phyloP scores from a whole-genome alignment of 306 rosid species.

The Albizia julibrissin region DNA sequence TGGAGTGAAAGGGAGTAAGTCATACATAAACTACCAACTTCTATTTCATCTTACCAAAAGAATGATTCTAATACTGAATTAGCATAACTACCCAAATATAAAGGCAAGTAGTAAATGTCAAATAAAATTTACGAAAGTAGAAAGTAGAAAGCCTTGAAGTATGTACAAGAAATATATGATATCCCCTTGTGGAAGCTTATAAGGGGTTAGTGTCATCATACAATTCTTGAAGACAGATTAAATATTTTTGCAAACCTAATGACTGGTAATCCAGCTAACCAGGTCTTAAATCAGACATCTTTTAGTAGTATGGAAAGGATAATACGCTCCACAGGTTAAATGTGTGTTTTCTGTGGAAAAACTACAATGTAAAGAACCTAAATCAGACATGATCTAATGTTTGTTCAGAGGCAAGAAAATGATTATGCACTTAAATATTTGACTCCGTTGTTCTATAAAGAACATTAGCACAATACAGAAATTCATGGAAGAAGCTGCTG shows the following conservation, averaged over 20 bases:
- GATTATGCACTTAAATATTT: background rate
- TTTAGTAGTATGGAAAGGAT: background rate
- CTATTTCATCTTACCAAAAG: no score
- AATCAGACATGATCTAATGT: background rate
- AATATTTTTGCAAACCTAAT: constrained; percentile 8
- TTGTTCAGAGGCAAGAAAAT: background rate
- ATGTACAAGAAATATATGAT: background rate
- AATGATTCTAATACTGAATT: no score
- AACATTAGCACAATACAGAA: background rate
- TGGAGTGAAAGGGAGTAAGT: background rate
- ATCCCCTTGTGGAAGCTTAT: background rate
- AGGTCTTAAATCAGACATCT: constrained; percentile 17
- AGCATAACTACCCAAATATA: background rate
- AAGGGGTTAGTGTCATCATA: background rate
- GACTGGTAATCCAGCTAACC: constrained; percentile 6
- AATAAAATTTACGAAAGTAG: background rate
- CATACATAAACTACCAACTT: background rate
- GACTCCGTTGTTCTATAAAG: background rate
- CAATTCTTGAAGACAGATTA: constrained; percentile 19
- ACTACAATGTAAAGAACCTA: background rate
- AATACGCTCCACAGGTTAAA: constrained; percentile 20
- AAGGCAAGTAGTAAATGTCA: background rate
- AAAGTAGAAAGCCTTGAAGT: background rate
- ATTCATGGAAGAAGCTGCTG: constrained; percentile 2
- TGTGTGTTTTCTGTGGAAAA: constrained; percentile 8